phyloP scores from a whole-genome alignment of 257 asterid species.

The Knoxia roxburghii region DNA sequence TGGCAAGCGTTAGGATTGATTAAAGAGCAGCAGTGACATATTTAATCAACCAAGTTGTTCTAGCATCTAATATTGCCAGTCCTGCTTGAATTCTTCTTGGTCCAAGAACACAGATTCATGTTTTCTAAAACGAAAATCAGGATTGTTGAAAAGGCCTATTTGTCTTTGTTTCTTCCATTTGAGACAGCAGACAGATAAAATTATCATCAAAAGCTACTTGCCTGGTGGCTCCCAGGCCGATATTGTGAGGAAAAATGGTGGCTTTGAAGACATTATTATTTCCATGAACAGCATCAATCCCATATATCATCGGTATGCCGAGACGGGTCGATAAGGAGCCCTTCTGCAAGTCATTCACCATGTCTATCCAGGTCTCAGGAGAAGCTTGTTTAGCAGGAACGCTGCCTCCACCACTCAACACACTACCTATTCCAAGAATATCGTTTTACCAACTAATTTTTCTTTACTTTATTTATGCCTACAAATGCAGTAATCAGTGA shows the following conservation, averaged over 20 bases:
- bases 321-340: conserved; percentile 38
- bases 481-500: not conserved
- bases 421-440: conserved; percentile 23
- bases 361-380: conserved; percentile 31
- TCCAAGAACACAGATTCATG: no score
- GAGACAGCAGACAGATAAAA: not conserved
- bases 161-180: no score
- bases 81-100: no score
- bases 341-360: conserved; percentile 33
- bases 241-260: conserved; percentile 37
- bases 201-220: conserved; percentile 9
- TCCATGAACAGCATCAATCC: conserved; percentile 43
- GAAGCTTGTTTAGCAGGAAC: conserved; percentile 32
- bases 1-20: not conserved
- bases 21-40: not conserved
- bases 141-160: no score
- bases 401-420: conserved; percentile 36
- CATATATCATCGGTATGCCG: conserved; percentile 36
- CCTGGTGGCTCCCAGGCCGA: conserved; percentile 49
- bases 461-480: not conserved
- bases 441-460: not conserved
- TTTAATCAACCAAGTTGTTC: no score
- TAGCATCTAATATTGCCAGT: no score
- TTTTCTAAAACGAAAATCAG: no score
- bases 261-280: conserved; percentile 29